Evolutionary conservation across 345 rosid species (phyloP), one percentile per base, ranked within the genome.

Genomic region (Gossypioides kirkii): DNA sequence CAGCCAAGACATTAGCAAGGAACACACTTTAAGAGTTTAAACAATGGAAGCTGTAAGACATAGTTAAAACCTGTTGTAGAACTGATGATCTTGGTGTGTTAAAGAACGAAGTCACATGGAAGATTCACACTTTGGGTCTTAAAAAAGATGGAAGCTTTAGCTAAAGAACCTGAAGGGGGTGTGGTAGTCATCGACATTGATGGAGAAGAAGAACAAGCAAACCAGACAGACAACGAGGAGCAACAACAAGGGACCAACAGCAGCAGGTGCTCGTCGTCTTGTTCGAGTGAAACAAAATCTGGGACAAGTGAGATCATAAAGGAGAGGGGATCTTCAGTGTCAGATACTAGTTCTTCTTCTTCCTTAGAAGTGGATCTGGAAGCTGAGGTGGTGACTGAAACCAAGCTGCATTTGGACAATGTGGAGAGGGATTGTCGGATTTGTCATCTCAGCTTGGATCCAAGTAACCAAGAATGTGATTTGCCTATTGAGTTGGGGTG

Each of bases 381-480:
- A 76, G 71, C 82, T 68, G 84, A 80, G 16, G 71, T 77, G 16
- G 73, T 77, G 61, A 5, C 69, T 71, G 86, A 83, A 62, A 78
- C 77, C 25, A 74, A 73, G 52, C 54, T 77, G 72, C 87, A 85
- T 74, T 83, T 79, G 84, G 77, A 72, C 5, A 84, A 79, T 71
- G 78, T 77, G 55, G 88, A 86, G 59, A 88, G 82, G 66, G 91
- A 88, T 70, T 93, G 98, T 69, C 86, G 98, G 92, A 93, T 93
- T 81, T 93, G 98, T 73, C 97, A 91, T 73, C 81, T 91, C 86
- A 85, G 83, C 69, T 79, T 89, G 60, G 95, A 89, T 76, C 84
- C 83, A 61, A 58, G 82, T 54, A 85, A 86, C 75, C 87, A 80
- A 18, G 97, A 88, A 80, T 84, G 87, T 25, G 97, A 90, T 8